Percentiles rank a stretch among this genome's conserved stretches.
Evolutionary conservation across 371 early-diverging fungal genomes (phyloP).

Genomic region (Circinella umbellata): DNA sequence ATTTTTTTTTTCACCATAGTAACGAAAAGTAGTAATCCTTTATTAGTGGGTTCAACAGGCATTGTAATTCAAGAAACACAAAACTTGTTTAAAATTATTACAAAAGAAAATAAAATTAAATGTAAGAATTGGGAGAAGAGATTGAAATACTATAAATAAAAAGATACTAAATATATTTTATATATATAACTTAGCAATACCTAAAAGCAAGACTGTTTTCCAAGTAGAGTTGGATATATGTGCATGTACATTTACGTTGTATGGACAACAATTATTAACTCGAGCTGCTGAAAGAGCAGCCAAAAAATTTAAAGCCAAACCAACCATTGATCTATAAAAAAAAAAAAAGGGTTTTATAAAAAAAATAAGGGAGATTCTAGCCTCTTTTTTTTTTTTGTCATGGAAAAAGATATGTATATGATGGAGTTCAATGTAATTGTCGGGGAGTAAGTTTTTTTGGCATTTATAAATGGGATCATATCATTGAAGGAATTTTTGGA

Average conservation of each 20-base stretch:
- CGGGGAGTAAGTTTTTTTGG: not conserved
- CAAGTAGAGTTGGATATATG: constrained; percentile 50
- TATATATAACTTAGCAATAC: constrained; percentile 57
- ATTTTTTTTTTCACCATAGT: constrained; percentile 43
- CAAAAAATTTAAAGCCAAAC: constrained; percentile 88
- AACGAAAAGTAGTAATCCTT: constrained; percentile 79
- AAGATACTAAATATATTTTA: not conserved
- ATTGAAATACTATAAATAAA: not conserved
- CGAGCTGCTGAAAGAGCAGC: constrained; percentile 80
- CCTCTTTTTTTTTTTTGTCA: not conserved
- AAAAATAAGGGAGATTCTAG: not conserved
- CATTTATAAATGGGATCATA: not conserved
- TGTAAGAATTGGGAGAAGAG: constrained; percentile 43
- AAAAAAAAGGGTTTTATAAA: not conserved
- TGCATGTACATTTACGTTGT: constrained; percentile 62
- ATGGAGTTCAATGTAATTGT: too few species aligned
- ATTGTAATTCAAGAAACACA: constrained; percentile 91
- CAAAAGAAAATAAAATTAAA: constrained; percentile 64
- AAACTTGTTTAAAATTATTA: constrained; percentile 83
- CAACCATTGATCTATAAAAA: constrained; percentile 74
- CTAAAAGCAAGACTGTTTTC: constrained; percentile 82
- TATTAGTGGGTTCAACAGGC: constrained; percentile 77
- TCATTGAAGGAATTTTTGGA: constrained; percentile 8
- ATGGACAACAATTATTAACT: constrained; percentile 81
- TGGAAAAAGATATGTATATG: too few species aligned